Conservation (phyloP, 2,329 filamentous ascomycete species). For the Ceratocystis lukuohia region DNA sequence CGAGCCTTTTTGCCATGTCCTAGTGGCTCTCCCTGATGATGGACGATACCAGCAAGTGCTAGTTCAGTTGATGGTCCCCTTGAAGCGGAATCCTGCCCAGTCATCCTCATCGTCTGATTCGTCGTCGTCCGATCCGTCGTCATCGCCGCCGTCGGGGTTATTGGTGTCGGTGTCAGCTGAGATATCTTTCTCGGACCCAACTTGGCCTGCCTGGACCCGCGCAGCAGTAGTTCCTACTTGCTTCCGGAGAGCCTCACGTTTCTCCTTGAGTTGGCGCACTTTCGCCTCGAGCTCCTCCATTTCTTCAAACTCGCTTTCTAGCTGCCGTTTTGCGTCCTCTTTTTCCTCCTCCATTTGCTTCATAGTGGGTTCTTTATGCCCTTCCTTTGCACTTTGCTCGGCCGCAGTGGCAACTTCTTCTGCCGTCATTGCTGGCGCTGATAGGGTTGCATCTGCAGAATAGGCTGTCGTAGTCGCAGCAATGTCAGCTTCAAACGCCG, state of each 20-base stretch:
- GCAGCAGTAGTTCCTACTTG: constrained; percentile 25
- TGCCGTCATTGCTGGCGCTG: constrained; percentile 52
- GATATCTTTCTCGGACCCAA: constrained; percentile 24
- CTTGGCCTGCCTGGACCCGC: constrained; percentile 20
- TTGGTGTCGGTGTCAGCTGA: neutral
- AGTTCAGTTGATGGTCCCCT: constrained; percentile 17
- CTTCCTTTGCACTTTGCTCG: constrained; percentile 36
- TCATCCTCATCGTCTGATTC: constrained; percentile 40
- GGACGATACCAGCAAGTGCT: neutral
- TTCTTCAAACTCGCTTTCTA: constrained; percentile 69
- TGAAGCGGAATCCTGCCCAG: constrained; percentile 41
- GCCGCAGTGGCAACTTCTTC: constrained; percentile 48
- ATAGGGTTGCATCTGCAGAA: constrained; percentile 44
- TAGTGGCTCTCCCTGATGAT: neutral
- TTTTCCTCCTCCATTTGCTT: constrained; percentile 49
- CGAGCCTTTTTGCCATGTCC: too few species aligned
- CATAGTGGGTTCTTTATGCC: constrained; percentile 39
- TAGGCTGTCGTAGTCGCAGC: constrained; percentile 33
- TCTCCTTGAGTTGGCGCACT: constrained; percentile 54
- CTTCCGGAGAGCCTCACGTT: constrained; percentile 50
- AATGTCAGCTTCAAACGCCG: constrained; percentile 75
- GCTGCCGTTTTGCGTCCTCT: constrained; percentile 59
- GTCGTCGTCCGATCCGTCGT: constrained; percentile 32
- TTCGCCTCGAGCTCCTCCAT: constrained; percentile 68
- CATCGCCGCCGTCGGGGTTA: neutral